Base-by-base conservation (phyloP, 2,329 filamentous ascomycete genomes). In the Blumeria graminis region DNA sequence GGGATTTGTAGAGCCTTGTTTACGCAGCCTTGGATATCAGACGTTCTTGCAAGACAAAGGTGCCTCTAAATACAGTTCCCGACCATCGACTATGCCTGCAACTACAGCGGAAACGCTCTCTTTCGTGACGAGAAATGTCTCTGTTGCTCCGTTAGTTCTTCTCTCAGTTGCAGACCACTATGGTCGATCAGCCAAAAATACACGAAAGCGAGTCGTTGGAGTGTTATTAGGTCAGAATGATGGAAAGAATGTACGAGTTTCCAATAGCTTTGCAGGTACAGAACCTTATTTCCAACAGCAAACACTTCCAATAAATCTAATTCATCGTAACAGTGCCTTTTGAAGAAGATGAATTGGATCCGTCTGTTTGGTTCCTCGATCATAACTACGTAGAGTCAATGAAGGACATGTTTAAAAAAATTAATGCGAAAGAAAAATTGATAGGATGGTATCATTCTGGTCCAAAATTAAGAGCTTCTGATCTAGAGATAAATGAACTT, bases 331-430 rank as follows among this genome's bases (percentile, higher is more conserved):
- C 65, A 94, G 92, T 96, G 50, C 92, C 92, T 0, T 98, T 98
- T 67, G 92, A 98, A 71, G 92, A 98, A 73, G 92, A 98, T 69
- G 92, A 95, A 66, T 94, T 94, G 72, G 89, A 98, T 68, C 90
- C 90, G 3, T 93, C 90, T 38, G 92, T 98, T 68, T 98, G 92
- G 92, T 98, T 96, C 69, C 73, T 98, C 62, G 92, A 98, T 70
- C 92, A 98, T 77, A 96, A 96, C 77, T 98, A 95, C 67, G 86
- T 98, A 70, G 92, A 98, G 72, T 86, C 84, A 64, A 98, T 98
- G 92, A 94, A 92, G 73, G 92, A 96, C 71, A 98, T 98, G 92
- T 98, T 98, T 78, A 98, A 98, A 76, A 96, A 96, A 74, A 89
- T 98, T 76, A 98, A 98, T 74, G 92, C 92, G 59, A 77, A 86